Percentiles rank a stretch among this genome's conserved stretches.
These are phyloP conservation scores for Pichia occidentalis DNA, from an alignment of 805 yeast genomes.

Conservation along the genomic window DNA sequence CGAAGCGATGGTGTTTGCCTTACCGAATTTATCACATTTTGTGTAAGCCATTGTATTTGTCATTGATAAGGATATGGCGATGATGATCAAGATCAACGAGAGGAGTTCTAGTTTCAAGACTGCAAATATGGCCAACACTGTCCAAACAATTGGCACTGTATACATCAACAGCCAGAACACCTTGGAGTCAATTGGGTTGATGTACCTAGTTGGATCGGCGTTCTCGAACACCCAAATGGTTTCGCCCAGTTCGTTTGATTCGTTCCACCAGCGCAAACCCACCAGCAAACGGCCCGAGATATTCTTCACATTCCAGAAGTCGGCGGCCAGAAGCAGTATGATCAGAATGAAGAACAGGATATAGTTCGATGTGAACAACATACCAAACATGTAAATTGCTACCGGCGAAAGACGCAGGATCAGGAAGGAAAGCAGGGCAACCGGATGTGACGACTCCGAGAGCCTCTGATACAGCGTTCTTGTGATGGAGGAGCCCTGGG, in stretches of 20 bases:
- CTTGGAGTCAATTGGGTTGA: conserved; percentile 88
- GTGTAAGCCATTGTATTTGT: conserved; percentile 89
- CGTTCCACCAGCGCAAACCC: conserved; percentile 97
- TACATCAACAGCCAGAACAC: conserved; percentile 82
- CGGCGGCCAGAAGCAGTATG: conserved; percentile 73
- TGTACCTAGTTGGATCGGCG: conserved; percentile 62
- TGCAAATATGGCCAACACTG: conserved; percentile 67
- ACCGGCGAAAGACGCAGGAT: conserved; percentile 59
- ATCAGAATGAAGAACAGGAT: conserved; percentile 74
- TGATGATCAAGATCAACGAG: conserved; percentile 52
- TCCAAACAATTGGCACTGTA: conserved; percentile 71
- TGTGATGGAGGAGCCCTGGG: conserved; percentile 13
- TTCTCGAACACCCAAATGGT: conserved; percentile 85
- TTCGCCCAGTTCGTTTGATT: conserved; percentile 56
- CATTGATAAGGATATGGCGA: conserved; percentile 65
- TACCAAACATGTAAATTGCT: conserved; percentile 63
- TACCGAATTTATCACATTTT: conserved; percentile 86
- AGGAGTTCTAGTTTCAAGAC: conserved; percentile 69
- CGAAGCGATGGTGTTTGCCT: conserved; percentile 63
- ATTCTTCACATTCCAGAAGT: conserved; percentile 91
- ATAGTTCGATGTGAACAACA: conserved; percentile 56
- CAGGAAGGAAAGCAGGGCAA: conserved; percentile 63
- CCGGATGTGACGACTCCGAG: conserved; percentile 72
- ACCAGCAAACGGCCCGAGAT: conserved; percentile 85
- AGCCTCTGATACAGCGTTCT: conserved; percentile 40